Conservation (phyloP, 225 moss, liverwort and hornwort species). For the Antitrichia curtipendula region DNA sequence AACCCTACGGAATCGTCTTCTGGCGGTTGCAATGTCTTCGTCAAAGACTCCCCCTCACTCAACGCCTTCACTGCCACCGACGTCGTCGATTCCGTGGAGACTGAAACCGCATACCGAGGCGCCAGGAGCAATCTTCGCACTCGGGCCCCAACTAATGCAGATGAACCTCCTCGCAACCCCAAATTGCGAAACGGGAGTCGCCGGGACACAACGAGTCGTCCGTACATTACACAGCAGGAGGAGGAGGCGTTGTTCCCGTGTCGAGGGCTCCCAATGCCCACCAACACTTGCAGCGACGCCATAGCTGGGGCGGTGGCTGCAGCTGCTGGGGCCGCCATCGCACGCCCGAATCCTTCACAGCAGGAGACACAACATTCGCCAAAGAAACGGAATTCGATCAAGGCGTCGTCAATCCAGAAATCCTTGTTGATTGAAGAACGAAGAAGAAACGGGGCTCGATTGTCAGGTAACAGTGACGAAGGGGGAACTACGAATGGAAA, state of each 20-base stretch:
- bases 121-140: constrained; percentile 3
- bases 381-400: not conserved
- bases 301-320: constrained; percentile 14
- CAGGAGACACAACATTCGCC: constrained; percentile 1
- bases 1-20: not conserved
- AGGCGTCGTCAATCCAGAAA: not conserved
- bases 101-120: constrained; percentile 15
- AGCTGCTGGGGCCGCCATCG: constrained; percentile 31
- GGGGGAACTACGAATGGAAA: not conserved
- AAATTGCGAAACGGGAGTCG: constrained; percentile 3
- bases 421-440: not conserved
- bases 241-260: not conserved
- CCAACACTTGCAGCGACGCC: constrained; percentile 14
- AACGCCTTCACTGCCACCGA: constrained; percentile 22
- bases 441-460: not conserved
- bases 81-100: constrained; percentile 18
- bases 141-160: not conserved
- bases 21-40: constrained; percentile 14
- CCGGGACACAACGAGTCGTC: not conserved
- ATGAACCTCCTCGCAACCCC: not conserved
- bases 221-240: not conserved
- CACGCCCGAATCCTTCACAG: not conserved
- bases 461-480: not conserved
- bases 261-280: not conserved
- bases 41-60: not conserved